Base-by-base conservation (phyloP, 2,329 filamentous ascomycete genomes). In the Venturia effusa region DNA sequence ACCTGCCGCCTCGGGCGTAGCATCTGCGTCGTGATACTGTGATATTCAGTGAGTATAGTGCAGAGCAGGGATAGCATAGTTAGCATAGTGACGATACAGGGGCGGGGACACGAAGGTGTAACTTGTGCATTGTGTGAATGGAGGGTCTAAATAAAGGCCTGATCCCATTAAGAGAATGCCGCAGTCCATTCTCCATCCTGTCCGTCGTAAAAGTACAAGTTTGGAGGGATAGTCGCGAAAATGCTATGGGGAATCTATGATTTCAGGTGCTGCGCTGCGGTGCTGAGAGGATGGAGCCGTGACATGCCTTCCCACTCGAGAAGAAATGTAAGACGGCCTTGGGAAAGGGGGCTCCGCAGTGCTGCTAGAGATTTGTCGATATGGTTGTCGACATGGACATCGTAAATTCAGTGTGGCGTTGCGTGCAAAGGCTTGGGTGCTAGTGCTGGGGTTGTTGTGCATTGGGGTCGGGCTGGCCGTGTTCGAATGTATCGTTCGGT, bases 381-480 rank as follows among this genome's bases (percentile, higher is more conserved):
- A 51, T 15, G 11, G 22, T 15, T 27, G 45, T 22, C 22, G 45
- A 27, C 27, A 22, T 19, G 15, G 51, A 34, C 30, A n/a, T 57
- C 30, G 30, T 32, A 24, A 1, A 22, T 34, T 32, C 8, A 15
- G 15, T 15, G 30, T 11, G 24, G 30, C 34, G 37, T 39, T 39
- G 51, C 51, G 34, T 57, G 51, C 51, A 57, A 57, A 30, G 51
- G 51, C 51, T 45, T 45, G 37, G 17, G 43, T 45, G 43, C 43
- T 57, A 57, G 51, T 57, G 51, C 51, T 57, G 51, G 51, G 51
- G 51, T 57, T 34, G 51, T 57, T 57, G 51, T 57, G 51, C 51
- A 34, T 57, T 30, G 51, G 51, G 51, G 51, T 57, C 51, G 51
- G 27, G 51, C 51, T 57, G 51, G 51, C 51, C 51, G 15, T 57